Evolutionary conservation across 139 green algal genomes (phyloP).

Genomic region (Ulvella scutata): DNA sequence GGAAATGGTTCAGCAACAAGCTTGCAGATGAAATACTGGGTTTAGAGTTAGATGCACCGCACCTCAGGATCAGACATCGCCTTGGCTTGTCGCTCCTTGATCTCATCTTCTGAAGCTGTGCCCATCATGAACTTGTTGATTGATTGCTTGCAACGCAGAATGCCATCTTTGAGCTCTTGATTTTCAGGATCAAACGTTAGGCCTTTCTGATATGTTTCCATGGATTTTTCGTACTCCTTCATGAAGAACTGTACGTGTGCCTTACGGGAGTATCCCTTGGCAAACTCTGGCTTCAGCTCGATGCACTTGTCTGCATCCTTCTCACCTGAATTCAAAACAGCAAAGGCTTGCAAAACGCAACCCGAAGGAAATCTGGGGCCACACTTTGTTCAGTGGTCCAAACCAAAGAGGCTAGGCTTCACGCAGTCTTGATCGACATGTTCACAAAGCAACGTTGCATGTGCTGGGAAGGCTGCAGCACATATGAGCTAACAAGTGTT

Average conservation of each 20-base stretch:
- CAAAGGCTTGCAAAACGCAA: no score
- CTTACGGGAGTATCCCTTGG: slow-evolving; percentile 80
- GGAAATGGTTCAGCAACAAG: no score
- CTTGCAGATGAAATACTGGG: no score
- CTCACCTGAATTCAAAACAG: slow-evolving; percentile 13
- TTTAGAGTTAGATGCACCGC: no score
- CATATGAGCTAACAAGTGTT: no score
- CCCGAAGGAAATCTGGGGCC: no score
- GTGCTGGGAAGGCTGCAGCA: no score
- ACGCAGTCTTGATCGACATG: no score
- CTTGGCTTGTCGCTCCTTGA: slow-evolving; percentile 70
- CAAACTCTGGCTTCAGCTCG: slow-evolving; percentile 76
- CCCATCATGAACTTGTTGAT: slow-evolving; percentile 41
- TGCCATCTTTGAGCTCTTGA: slow-evolving; percentile 81
- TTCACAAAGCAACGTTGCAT: no score
- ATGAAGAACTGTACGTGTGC: slow-evolving; percentile 92
- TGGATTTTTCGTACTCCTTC: slow-evolving; percentile 81
- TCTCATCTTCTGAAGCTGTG: slow-evolving; percentile 68
- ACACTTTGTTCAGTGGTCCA: no score
- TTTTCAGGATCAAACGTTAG: slow-evolving; percentile 78
- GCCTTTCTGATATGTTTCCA: slow-evolving; percentile 65
- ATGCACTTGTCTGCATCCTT: slow-evolving; percentile 93
- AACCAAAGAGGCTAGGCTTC: no score
- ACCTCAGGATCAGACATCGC: slow-evolving; percentile 88
- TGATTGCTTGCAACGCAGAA: slow-evolving; percentile 51